Evolutionary conservation across 352 stramenopile genomes (phyloP).

Genomic region (Phytophthora tubulina): DNA sequence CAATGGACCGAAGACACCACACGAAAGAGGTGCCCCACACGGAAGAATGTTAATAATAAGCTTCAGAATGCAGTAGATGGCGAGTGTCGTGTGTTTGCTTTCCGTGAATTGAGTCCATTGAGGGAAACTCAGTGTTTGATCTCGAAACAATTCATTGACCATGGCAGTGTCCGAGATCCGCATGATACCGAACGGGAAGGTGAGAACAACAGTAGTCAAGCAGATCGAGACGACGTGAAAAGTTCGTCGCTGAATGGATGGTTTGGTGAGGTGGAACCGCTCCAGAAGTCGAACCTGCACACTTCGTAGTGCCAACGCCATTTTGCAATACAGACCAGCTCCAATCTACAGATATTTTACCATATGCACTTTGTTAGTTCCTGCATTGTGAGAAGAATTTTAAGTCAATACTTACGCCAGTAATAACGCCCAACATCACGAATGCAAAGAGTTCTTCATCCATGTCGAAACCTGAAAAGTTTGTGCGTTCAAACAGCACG

Average conservation of each 20-base stretch:
- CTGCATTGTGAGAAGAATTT: neutral
- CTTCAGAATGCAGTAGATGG: conserved; percentile 81
- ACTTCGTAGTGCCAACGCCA: conserved; percentile 54
- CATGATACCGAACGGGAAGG: conserved; percentile 79
- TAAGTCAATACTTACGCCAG: conserved; percentile 52
- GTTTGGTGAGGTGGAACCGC: conserved; percentile 58
- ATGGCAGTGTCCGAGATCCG: conserved; percentile 73
- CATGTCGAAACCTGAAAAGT: conserved; percentile 82
- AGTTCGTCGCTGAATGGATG: conserved; percentile 59
- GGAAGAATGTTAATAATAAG: conserved; percentile 74
- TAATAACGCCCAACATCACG: conserved; percentile 69
- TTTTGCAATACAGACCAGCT: conserved; percentile 71
- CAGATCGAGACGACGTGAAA: conserved; percentile 75
- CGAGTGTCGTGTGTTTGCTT: conserved; percentile 63
- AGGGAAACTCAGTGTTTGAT: conserved; percentile 62
- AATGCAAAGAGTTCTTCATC: conserved; percentile 84
- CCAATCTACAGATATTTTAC: conserved; percentile 46
- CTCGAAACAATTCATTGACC: conserved; percentile 83
- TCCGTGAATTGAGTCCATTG: conserved; percentile 75
- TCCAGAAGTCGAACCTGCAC: conserved; percentile 66
- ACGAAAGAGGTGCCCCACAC: conserved; percentile 78
- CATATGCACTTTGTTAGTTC: neutral
- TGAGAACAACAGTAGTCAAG: conserved; percentile 63
- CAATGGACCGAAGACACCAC: conserved; percentile 82
- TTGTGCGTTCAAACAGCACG: conserved; percentile 81